Conservation (phyloP, 345 rosid genomes). For the Eucalyptus viminalis region DNA sequence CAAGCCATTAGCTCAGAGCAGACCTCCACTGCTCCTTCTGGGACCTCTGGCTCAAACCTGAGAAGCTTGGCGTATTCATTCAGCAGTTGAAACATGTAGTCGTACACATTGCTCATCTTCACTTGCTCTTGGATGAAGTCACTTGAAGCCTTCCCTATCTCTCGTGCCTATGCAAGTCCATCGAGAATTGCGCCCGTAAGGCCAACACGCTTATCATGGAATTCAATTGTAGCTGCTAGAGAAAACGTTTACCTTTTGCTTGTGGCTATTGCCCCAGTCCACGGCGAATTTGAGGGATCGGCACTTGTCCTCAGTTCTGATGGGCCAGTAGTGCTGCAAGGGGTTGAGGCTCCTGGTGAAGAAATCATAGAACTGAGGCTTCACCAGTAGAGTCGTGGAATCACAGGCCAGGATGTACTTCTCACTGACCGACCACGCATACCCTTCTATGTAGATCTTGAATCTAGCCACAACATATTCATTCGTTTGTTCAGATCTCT, state of each 20-base stretch:
- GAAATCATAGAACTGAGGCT: slow-evolving; percentile 35
- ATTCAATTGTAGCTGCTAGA: neutral
- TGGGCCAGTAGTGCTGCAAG: slow-evolving; percentile 61
- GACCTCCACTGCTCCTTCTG: slow-evolving; percentile 34
- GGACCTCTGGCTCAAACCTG: slow-evolving; percentile 28
- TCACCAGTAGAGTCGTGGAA: slow-evolving; percentile 21
- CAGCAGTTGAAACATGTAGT: slow-evolving; percentile 67
- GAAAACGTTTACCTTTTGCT: slow-evolving; percentile 25
- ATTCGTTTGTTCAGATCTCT: neutral
- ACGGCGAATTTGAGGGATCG: slow-evolving; percentile 70
- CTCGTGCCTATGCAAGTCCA: slow-evolving; percentile 31
- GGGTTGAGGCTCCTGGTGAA: slow-evolving; percentile 36
- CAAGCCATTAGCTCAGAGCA: slow-evolving; percentile 56
- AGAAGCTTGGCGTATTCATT: slow-evolving; percentile 60
- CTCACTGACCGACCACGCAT: slow-evolving; percentile 57
- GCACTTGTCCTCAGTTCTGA: slow-evolving; percentile 41
- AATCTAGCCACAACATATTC: slow-evolving; percentile 16
- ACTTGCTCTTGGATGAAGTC: slow-evolving; percentile 38
- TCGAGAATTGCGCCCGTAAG: neutral
- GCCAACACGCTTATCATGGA: neutral
- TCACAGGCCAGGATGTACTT: slow-evolving; percentile 50
- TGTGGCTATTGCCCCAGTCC: slow-evolving; percentile 64
- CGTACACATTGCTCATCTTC: slow-evolving; percentile 59
- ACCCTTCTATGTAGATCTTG: slow-evolving; percentile 76
- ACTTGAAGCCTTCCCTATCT: slow-evolving; percentile 50